phyloP scores from a whole-genome alignment of 257 asterid genomes.

The Salvia rosmarinus region DNA sequence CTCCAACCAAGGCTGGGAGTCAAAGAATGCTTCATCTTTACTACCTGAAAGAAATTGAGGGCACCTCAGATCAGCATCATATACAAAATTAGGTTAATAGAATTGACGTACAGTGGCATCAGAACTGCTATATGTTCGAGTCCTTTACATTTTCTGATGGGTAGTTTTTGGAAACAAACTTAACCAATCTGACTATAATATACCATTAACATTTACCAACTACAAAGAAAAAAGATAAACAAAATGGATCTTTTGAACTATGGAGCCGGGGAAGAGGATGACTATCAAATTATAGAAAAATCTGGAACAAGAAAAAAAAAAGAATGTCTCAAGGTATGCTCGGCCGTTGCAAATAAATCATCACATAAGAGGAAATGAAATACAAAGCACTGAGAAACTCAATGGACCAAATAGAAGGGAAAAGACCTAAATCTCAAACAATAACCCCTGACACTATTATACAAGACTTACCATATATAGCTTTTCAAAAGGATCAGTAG shows the following conservation, averaged over 20 bases:
- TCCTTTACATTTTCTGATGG: neutral
- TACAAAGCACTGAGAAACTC: neutral
- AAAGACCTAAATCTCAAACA: neutral
- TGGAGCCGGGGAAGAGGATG: neutral
- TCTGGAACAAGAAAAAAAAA: neutral
- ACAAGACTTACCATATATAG: neutral
- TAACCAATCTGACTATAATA: neutral
- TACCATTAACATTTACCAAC: neutral
- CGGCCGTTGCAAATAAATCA: neutral
- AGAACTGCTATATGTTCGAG: neutral
- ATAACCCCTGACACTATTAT: neutral
- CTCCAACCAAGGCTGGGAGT: conserved; percentile 81
- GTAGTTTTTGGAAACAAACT: neutral
- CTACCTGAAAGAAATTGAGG: conserved; percentile 58
- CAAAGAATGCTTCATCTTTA: conserved; percentile 79
- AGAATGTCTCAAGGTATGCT: neutral
- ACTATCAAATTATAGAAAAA: neutral
- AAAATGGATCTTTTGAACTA: conserved; percentile 1
- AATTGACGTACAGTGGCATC: neutral
- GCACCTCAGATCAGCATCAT: conserved; percentile 23
- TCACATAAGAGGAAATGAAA: neutral
- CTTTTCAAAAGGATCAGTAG: neutral
- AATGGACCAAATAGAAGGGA: conserved; percentile 5
- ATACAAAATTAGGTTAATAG: neutral
- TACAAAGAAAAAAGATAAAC: neutral